Evolutionary conservation across 495 filamentous ascomycete genomes (phyloP).

Genomic region (Aspergillus wentii): DNA sequence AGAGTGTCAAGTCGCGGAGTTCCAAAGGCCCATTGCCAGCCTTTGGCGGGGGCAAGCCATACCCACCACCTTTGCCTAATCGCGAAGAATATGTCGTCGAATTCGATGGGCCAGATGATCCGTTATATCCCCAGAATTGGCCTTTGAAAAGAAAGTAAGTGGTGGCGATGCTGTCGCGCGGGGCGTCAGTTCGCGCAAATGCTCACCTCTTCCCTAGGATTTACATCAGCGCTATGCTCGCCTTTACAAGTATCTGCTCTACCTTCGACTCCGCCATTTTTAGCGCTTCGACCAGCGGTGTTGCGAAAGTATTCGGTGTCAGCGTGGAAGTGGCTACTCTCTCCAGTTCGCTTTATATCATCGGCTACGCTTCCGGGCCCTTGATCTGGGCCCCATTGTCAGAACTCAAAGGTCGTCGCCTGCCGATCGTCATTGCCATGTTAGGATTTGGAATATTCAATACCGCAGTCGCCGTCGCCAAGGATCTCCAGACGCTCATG

Average conservation of each 20-base stretch:
- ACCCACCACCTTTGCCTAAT: conserved; percentile 65
- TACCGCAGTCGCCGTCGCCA: conserved; percentile 54
- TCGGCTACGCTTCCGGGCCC: conserved; percentile 57
- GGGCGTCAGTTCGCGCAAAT: too few relatives aligned
- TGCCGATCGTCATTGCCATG: conserved; percentile 52
- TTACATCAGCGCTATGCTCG: conserved; percentile 27
- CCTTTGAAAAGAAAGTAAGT: conserved; percentile 62
- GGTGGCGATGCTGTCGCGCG: too few relatives aligned
- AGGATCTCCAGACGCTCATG: conserved; percentile 63
- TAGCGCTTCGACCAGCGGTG: conserved; percentile 16
- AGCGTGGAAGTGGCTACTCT: conserved; percentile 47
- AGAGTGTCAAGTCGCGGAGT: conserved; percentile 22
- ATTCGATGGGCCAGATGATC: conserved; percentile 71
- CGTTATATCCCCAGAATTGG: conserved; percentile 79
- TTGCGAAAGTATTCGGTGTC: conserved; percentile 41
- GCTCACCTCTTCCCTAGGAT: too few relatives aligned
- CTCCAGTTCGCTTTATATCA: conserved; percentile 53
- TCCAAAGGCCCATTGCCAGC: conserved; percentile 42
- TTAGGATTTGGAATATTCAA: conserved; percentile 49
- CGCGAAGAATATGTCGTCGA: conserved; percentile 78
- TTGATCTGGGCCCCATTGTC: conserved; percentile 63
- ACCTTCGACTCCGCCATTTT: conserved; percentile 36
- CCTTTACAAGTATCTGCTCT: conserved; percentile 34
- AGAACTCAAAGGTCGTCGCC: conserved; percentile 55
- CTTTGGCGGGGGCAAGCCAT: conserved; percentile 70